These are phyloP conservation scores for Metrosideros polymorpha DNA, from an alignment of 441 rosid genomes.

Conservation along the genomic window DNA sequence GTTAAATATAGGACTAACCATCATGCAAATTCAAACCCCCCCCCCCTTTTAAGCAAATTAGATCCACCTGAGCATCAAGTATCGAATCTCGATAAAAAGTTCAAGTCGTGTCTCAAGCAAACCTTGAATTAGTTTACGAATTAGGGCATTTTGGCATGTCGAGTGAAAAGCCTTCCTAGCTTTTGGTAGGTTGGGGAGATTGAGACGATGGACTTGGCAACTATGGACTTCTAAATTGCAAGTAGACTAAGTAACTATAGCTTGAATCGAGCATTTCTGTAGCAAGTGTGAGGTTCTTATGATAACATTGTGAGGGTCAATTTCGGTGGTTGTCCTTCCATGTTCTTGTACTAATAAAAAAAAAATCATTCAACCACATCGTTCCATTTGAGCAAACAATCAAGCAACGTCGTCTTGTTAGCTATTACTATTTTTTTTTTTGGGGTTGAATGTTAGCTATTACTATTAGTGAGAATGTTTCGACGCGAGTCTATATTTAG, in stretches of 20 bases:
- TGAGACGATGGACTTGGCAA: fast-evolving
- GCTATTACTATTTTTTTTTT: neutral
- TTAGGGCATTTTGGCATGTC: too few relatives aligned
- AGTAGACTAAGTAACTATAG: too few relatives aligned
- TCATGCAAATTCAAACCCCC: neutral
- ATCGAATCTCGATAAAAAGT: too few relatives aligned
- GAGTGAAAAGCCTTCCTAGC: neutral
- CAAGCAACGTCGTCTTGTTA: fast-evolving
- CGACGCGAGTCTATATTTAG: neutral
- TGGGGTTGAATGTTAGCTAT: too few relatives aligned
- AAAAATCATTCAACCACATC: fast-evolving
- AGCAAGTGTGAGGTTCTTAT: neutral
- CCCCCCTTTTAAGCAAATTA: neutral
- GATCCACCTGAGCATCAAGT: neutral
- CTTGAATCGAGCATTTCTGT: too few relatives aligned
- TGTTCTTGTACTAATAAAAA: neutral
- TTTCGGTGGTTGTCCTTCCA: neutral
- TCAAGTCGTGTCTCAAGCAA: neutral
- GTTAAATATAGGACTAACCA: too few relatives aligned
- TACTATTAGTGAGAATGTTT: neutral
- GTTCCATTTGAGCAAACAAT: neutral
- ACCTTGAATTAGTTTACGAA: neutral
- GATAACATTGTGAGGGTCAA: fast-evolving
- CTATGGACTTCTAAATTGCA: fast-evolving
- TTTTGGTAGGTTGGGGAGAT: fast-evolving